A percentile compares a stretch with the other conserved stretches of the same genome.
These are phyloP conservation scores for Tuber magnatum DNA, from an alignment of 495 filamentous ascomycete genomes.

Conservation along the genomic window DNA sequence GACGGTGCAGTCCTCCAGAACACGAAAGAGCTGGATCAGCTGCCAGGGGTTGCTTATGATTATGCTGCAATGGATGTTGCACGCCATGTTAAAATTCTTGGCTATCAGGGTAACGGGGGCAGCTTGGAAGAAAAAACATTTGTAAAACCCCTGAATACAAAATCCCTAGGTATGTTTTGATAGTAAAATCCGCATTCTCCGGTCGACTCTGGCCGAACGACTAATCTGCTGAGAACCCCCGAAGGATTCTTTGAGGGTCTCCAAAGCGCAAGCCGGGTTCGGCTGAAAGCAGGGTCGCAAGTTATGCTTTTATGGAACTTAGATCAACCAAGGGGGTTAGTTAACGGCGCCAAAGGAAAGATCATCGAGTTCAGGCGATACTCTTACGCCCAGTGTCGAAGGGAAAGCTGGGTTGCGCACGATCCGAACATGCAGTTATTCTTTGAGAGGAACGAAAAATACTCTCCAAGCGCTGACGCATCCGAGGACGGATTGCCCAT, in stretches of 20 bases:
- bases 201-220: background rate
- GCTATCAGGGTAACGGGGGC: background rate
- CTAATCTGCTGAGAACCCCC: background rate
- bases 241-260: background rate
- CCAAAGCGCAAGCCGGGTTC: background rate
- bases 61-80: background rate
- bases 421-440: background rate
- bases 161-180: background rate
- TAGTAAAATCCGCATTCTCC: background rate
- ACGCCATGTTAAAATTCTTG: background rate
- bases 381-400: background rate
- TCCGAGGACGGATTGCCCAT: background rate
- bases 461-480: no score
- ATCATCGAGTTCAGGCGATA: background rate
- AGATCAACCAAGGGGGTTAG: background rate
- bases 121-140: background rate
- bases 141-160: background rate
- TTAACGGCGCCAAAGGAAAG: background rate
- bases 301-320: background rate
- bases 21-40: background rate
- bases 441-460: background rate
- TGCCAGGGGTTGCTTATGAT: background rate
- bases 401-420: background rate
- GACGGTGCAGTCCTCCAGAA: background rate
- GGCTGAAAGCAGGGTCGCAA: background rate